phyloP scores from a whole-genome alignment of 805 yeast species.

The Saturnispora diversa region DNA sequence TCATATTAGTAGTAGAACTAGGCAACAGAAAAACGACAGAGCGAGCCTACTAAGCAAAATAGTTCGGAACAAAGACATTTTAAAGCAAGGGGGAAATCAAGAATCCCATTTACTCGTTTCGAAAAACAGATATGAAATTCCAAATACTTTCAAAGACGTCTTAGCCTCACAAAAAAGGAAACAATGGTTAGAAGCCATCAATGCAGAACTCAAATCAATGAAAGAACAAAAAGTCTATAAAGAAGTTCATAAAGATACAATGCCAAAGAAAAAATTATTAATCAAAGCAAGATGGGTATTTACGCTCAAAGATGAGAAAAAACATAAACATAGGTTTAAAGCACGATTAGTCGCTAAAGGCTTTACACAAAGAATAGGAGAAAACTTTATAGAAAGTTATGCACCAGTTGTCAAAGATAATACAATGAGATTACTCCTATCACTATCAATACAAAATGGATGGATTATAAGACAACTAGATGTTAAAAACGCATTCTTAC shows the following conservation, averaged over 20 bases:
- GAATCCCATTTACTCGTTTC: background rate
- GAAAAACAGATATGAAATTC: no score
- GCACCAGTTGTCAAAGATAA: slow-evolving; percentile 9
- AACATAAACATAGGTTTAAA: slow-evolving; percentile 7
- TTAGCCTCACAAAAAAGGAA: background rate
- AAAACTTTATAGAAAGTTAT: slow-evolving; percentile 7
- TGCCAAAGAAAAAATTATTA: background rate
- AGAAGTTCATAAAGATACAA: background rate
- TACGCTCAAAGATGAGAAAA: slow-evolving; percentile 6
- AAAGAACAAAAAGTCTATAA: background rate
- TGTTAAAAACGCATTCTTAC: slow-evolving; percentile 11
- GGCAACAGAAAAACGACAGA: no score
- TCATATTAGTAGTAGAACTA: no score
- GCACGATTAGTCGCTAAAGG: slow-evolving; percentile 12
- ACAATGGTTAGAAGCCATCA: background rate
- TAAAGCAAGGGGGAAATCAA: no score
- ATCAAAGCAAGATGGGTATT: slow-evolving; percentile 6
- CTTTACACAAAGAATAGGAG: slow-evolving; percentile 6
- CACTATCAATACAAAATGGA: background rate
- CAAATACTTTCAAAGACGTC: background rate
- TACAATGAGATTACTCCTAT: slow-evolving; percentile 2
- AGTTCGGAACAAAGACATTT: no score
- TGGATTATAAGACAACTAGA: slow-evolving; percentile 4
- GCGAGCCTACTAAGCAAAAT: no score
- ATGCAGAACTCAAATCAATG: background rate